Percentiles rank a stretch among this genome's conserved stretches.
These are phyloP conservation scores for Fusarium sp. DNA, from an alignment of 2,329 filamentous ascomycete genomes.

Conservation along the genomic window DNA sequence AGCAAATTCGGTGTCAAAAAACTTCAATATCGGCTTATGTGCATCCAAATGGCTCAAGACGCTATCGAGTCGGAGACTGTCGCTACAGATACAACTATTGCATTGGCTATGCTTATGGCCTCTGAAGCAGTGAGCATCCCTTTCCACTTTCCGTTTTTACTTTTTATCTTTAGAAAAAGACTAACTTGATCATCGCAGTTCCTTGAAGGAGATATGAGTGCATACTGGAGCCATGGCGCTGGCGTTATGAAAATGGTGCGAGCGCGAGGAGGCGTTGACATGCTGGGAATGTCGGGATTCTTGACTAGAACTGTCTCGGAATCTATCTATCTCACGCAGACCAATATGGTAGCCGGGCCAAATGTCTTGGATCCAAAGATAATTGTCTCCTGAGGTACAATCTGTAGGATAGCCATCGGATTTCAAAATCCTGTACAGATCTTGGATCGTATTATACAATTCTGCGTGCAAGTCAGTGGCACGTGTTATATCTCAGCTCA, in stretches of 20 bases:
- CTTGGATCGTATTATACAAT: too few relatives aligned
- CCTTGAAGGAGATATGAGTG: constrained; percentile 13
- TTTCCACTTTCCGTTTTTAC: not conserved
- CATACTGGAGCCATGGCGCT: not conserved
- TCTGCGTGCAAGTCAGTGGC: rapidly evolving
- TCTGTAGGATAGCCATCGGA: not conserved
- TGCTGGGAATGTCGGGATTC: constrained; percentile 12
- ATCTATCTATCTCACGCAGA: not conserved
- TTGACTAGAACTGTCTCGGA: constrained; percentile 8
- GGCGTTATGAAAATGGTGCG: constrained; percentile 21
- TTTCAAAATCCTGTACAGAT: not conserved
- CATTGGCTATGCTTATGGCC: constrained; percentile 8
- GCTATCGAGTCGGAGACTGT: not conserved
- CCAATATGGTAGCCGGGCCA: not conserved
- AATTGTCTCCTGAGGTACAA: not conserved
- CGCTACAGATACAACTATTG: constrained; percentile 11
- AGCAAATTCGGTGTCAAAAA: not conserved
- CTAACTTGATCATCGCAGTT: not conserved
- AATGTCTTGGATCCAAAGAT: not conserved
- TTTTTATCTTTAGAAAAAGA: rapidly evolving
- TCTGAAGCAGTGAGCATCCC: constrained; percentile 6
- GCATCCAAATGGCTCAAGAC: constrained; percentile 8
- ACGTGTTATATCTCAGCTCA: not conserved
- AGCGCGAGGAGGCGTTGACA: not conserved
- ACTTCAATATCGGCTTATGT: constrained; percentile 3